phyloP scores from a whole-genome alignment of 148 eudicot genomes.

The Diospyros kaki region DNA sequence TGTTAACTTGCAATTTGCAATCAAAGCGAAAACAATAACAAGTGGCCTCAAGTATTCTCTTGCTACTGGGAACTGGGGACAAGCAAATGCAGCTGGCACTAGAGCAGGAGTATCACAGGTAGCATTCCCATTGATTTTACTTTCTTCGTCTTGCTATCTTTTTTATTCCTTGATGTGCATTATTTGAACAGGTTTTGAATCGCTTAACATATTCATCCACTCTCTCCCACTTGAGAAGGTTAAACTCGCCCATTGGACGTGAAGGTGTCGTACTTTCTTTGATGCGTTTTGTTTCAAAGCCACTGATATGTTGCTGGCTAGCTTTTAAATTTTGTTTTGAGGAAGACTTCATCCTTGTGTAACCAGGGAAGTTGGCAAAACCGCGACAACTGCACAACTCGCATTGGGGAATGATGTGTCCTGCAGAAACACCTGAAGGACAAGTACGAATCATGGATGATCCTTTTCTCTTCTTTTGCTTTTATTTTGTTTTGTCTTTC shows the following conservation, averaged over 20 bases:
- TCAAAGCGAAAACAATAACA: constrained; percentile 92
- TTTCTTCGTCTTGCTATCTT: neutral
- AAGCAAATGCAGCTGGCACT: constrained; percentile 94
- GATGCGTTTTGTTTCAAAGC: neutral
- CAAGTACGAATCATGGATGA: constrained; percentile 32
- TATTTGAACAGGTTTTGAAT: constrained; percentile 61
- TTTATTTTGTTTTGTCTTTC: no score
- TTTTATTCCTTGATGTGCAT: neutral
- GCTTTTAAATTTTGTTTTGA: no score
- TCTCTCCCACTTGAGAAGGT: constrained; percentile 78
- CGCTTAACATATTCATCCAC: constrained; percentile 93
- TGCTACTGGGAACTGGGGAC: constrained; percentile 99
- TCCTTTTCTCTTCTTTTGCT: no score
- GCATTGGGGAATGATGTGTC: constrained; percentile 99
- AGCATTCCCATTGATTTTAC: neutral
- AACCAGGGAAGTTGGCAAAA: constrained; percentile 79
- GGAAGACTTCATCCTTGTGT: no score
- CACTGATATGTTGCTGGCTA: no score
- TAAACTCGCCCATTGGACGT: constrained; percentile 94
- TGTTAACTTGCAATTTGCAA: constrained; percentile 86
- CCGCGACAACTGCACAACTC: constrained; percentile 98
- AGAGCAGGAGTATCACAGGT: constrained; percentile 97
- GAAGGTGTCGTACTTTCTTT: constrained; percentile 35
- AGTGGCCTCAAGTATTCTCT: constrained; percentile 96
- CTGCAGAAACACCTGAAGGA: constrained; percentile 98